Conservation (phyloP, 345 rosid species). For the Lenwebbia sp. region DNA sequence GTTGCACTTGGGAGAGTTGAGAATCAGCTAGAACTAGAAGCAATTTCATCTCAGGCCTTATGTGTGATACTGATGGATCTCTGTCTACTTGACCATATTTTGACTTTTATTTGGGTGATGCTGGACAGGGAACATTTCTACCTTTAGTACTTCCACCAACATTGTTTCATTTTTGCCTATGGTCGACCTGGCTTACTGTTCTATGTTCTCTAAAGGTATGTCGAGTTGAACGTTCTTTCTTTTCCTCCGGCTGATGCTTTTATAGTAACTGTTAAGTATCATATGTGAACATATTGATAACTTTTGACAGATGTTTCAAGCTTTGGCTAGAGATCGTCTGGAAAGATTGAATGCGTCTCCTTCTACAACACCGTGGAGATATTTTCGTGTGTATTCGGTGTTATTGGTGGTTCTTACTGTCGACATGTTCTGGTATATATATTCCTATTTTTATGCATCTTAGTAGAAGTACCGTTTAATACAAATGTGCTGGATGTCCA, state of each 20-base stretch:
- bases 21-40: neutral
- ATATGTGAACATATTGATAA: neutral
- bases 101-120: neutral
- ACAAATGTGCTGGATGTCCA: neutral
- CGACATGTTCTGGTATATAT: constrained; percentile 67
- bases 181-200: constrained; percentile 83
- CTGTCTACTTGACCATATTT: neutral
- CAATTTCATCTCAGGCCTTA: neutral
- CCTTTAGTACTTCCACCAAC: constrained; percentile 87
- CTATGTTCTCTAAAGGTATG: constrained; percentile 84
- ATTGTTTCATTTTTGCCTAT: constrained; percentile 67
- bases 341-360: constrained; percentile 96
- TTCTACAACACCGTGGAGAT: constrained; percentile 76
- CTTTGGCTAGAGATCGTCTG: constrained; percentile 94
- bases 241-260: neutral
- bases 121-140: constrained; percentile 75
- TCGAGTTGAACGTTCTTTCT: neutral
- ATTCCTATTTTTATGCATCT: neutral
- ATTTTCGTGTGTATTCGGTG: constrained; percentile 81
- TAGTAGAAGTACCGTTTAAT: neutral
- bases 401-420: constrained; percentile 62
- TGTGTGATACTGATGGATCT: neutral
- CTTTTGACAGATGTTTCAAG: constrained; percentile 84
- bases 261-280: neutral
- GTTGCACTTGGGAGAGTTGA: neutral